Percentiles rank a stretch among this genome's conserved stretches.
Evolutionary conservation across 805 yeast genomes (phyloP).

Genomic region (Cyberlindnera subsufficiens): DNA sequence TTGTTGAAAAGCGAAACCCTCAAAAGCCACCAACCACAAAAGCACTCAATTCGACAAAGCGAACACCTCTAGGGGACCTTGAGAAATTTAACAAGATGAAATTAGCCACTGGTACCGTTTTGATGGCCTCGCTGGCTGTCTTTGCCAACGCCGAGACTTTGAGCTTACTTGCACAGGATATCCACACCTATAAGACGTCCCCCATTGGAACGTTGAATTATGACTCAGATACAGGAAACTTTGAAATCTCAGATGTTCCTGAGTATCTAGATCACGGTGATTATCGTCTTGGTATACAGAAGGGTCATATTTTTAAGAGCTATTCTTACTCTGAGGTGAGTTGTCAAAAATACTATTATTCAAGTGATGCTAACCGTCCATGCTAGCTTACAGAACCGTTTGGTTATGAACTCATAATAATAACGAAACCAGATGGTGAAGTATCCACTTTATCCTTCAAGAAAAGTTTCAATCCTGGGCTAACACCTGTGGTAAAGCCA

Average conservation of each 20-base stretch:
- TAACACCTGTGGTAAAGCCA: constrained; percentile 8
- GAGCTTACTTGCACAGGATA: constrained; percentile 6
- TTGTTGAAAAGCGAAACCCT: too few species aligned
- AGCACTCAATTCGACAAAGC: too few species aligned
- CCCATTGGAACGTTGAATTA: constrained; percentile 7
- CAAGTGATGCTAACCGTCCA: not conserved
- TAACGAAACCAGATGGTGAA: constrained; percentile 17
- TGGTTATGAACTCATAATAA: constrained; percentile 11
- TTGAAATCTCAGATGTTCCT: constrained; percentile 2
- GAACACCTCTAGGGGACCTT: not conserved
- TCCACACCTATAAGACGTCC: constrained; percentile 1
- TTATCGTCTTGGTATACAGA: constrained; percentile 20
- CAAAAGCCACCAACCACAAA: too few species aligned
- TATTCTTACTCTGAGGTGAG: constrained; percentile 14
- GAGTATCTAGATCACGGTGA: constrained; percentile 4
- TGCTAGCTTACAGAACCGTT: constrained; percentile 10
- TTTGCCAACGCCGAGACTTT: not conserved
- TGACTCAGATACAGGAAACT: constrained; percentile 1
- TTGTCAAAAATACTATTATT: not conserved
- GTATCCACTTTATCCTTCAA: constrained; percentile 10
- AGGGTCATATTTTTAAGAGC: constrained; percentile 11
- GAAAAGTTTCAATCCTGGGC: constrained; percentile 7
- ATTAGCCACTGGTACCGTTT: not conserved
- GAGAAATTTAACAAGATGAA: not conserved
- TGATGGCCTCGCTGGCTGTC: not conserved